These are phyloP conservation scores for Boehmeria nivea DNA, from an alignment of 306 rosid genomes.

Conservation along the genomic window DNA sequence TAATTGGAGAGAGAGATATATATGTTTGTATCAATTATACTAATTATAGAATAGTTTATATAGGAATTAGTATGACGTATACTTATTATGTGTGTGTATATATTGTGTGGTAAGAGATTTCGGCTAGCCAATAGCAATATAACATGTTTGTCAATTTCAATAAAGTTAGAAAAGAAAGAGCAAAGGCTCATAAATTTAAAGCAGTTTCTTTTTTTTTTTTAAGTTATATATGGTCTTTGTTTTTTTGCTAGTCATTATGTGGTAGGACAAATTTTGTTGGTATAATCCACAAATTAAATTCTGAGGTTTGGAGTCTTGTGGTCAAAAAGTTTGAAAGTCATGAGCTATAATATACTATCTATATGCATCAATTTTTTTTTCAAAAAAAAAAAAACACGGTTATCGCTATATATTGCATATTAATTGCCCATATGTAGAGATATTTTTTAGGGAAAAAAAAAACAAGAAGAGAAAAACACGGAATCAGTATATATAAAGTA, in stretches of 20 bases:
- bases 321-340: slow-evolving; percentile 17
- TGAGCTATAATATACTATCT: not conserved
- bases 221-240: not conserved
- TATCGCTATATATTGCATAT: not conserved
- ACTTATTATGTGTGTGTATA: not conserved
- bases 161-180: not conserved
- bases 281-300: not conserved
- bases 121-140: not conserved
- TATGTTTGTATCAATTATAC: no score
- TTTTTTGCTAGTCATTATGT: not conserved
- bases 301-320: not conserved
- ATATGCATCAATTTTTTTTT: not conserved
- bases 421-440: not conserved
- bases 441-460: no score
- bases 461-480: no score
- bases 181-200: no score
- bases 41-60: not conserved
- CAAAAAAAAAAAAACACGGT: slow-evolving; percentile 15
- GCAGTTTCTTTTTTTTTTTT: no score
- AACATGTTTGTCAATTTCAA: not conserved
- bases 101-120: slow-evolving; percentile 3
- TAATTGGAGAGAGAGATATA: no score
- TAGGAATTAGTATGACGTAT: not conserved
- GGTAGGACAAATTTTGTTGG: not conserved
- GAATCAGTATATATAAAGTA: no score